These are phyloP conservation scores for Mucor ambiguus DNA, from an alignment of 371 early-diverging fungal species.

Conservation along the genomic window DNA sequence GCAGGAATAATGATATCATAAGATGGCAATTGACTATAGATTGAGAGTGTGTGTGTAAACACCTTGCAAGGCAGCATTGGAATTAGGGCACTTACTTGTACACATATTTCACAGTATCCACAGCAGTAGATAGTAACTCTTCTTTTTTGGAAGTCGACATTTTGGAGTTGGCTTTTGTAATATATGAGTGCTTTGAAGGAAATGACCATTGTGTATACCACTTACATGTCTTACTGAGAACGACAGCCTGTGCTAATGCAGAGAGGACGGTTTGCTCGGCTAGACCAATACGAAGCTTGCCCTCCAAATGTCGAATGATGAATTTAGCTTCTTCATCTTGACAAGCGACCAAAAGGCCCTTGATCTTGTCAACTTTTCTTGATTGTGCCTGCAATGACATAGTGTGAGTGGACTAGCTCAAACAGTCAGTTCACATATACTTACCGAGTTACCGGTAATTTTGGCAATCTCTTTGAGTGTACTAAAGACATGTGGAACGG, in stretches of 20 bases:
- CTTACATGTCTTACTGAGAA: conserved; percentile 45
- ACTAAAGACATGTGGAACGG: conserved; percentile 83
- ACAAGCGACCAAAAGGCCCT: conserved; percentile 81
- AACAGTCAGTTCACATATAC: conserved; percentile 23
- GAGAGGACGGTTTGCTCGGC: conserved; percentile 95
- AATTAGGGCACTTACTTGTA: conserved; percentile 68
- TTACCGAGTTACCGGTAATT: conserved; percentile 71
- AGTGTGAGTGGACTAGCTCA: neutral
- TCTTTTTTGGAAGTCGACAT: conserved; percentile 56
- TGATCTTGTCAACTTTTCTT: conserved; percentile 86
- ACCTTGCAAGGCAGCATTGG: neutral
- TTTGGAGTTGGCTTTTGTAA: conserved; percentile 9
- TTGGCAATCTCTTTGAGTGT: conserved; percentile 87
- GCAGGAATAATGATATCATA: conserved; percentile 90
- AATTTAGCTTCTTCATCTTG: conserved; percentile 90
- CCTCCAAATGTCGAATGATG: conserved; percentile 92
- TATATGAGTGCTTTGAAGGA: neutral
- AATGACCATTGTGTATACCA: neutral
- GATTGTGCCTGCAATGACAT: conserved; percentile 52
- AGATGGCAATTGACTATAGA: conserved; percentile 78
- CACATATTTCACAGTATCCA: conserved; percentile 83
- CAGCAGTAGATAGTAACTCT: conserved; percentile 66
- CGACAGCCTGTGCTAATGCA: conserved; percentile 84
- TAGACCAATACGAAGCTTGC: conserved; percentile 96
- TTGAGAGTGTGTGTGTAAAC: too few relatives aligned